phyloP scores from a whole-genome alignment of 129 eudicot species.

The Escallonia herrerae region DNA sequence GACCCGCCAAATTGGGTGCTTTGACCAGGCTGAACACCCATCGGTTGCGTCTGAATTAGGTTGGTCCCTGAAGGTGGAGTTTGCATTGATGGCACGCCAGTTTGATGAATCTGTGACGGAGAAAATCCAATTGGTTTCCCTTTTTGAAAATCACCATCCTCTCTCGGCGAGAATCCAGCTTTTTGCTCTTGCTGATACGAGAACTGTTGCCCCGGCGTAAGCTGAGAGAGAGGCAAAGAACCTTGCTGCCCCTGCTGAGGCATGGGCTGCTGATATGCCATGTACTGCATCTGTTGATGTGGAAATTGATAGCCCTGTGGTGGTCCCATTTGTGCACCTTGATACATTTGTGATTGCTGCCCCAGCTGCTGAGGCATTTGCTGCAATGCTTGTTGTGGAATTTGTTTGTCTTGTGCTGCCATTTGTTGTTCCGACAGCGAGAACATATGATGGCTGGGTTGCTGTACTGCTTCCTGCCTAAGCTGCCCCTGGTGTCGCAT shows the following conservation, averaged over 20 bases:
- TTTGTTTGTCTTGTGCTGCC: conserved; percentile 22
- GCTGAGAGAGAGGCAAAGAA: conserved; percentile 47
- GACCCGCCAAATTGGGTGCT: conserved; percentile 40
- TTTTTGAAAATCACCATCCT: conserved; percentile 40
- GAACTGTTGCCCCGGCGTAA: conserved; percentile 36
- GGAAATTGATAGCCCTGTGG: conserved; percentile 48
- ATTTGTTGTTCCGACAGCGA: conserved; percentile 30
- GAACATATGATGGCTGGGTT: conserved; percentile 29
- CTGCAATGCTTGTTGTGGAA: conserved; percentile 28
- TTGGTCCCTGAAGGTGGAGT: conserved; percentile 29
- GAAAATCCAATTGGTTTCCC: conserved; percentile 40
- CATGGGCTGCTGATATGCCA: conserved; percentile 54
- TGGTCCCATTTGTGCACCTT: conserved; percentile 38
- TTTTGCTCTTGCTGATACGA: conserved; percentile 48
- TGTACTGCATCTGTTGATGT: conserved; percentile 54
- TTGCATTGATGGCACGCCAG: conserved; percentile 37
- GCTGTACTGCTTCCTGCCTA: conserved; percentile 41
- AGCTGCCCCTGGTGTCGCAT: conserved; percentile 35
- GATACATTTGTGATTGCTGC: conserved; percentile 38
- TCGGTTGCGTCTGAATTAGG: conserved; percentile 21
- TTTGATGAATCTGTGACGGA: conserved; percentile 37
- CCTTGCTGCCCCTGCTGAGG: conserved; percentile 47
- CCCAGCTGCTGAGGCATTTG: conserved; percentile 12
- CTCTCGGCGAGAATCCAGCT: conserved; percentile 36
- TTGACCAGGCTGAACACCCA: conserved; percentile 40